These are phyloP conservation scores for Dictyostelium firmibasis DNA, from an alignment of 78 protist genomes.

Conservation along the genomic window DNA sequence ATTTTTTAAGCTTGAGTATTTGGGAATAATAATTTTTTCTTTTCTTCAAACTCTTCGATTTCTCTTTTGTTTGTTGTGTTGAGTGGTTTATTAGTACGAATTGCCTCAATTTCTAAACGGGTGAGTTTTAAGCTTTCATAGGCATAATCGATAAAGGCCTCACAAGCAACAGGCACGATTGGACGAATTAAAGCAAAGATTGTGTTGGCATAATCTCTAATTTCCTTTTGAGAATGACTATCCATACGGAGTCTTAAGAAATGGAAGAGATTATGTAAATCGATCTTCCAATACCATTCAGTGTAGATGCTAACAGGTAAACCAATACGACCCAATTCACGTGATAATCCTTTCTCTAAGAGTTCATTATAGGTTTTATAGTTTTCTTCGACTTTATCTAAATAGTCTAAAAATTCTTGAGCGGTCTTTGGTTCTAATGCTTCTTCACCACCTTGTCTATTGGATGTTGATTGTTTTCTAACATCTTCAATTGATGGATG, in stretches of 20 bases:
- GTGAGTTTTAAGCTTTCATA: conserved; percentile 49
- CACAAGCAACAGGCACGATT: conserved; percentile 76
- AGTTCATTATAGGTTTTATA: conserved; percentile 60
- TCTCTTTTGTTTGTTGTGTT: conserved; percentile 64
- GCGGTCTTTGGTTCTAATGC: conserved; percentile 68
- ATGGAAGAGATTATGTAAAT: conserved; percentile 76
- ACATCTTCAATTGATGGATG: conserved; percentile 69
- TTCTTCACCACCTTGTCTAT: conserved; percentile 78
- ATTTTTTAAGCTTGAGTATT: background rate
- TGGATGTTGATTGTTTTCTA: conserved; percentile 58
- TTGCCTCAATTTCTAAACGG: conserved; percentile 71
- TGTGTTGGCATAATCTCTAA: conserved; percentile 71
- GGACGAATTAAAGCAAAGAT: conserved; percentile 58
- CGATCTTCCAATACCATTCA: conserved; percentile 80
- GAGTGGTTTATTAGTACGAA: conserved; percentile 64
- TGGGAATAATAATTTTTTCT: conserved; percentile 6
- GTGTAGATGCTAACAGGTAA: conserved; percentile 69
- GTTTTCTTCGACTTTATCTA: conserved; percentile 50
- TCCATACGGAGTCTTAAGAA: conserved; percentile 71
- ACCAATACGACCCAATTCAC: conserved; percentile 73
- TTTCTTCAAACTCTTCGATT: conserved; percentile 40
- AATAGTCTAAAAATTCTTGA: conserved; percentile 57
- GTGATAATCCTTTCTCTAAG: conserved; percentile 51
- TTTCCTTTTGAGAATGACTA: conserved; percentile 66
- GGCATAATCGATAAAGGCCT: conserved; percentile 67